These are phyloP conservation scores for Diddensiella transvaalensis DNA, from an alignment of 805 yeast species.

Conservation along the genomic window DNA sequence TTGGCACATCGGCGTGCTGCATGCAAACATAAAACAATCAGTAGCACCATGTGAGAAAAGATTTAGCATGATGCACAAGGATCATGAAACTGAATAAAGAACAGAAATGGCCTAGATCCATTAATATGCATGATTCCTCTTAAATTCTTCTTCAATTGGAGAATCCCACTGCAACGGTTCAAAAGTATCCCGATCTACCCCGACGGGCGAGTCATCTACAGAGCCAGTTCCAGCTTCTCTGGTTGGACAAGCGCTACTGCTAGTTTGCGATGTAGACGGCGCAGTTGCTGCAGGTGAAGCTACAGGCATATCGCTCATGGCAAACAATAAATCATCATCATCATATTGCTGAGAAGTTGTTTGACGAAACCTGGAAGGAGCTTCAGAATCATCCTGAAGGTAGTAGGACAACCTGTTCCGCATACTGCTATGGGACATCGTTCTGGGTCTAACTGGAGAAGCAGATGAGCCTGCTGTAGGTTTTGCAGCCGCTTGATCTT, in stretches of 20 bases:
- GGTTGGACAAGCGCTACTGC: not conserved
- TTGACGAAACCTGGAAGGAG: not conserved
- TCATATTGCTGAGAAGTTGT: slow-evolving; percentile 20
- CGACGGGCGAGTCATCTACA: not conserved
- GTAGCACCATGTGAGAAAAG: too few relatives aligned
- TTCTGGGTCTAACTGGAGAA: not conserved
- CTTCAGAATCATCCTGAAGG: slow-evolving; percentile 11
- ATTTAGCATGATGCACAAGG: too few relatives aligned
- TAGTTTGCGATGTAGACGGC: not conserved
- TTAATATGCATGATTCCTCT: too few relatives aligned
- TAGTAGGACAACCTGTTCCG: slow-evolving; percentile 16
- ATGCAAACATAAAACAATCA: too few relatives aligned
- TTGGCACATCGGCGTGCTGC: too few relatives aligned
- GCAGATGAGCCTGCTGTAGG: not conserved
- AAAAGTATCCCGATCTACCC: not conserved
- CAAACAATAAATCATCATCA: slow-evolving; percentile 37
- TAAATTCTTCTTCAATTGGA: too few relatives aligned
- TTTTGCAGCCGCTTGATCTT: slow-evolving; percentile 1
- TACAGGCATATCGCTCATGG: slow-evolving; percentile 38
- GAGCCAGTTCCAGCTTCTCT: not conserved
- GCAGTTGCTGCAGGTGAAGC: slow-evolving; percentile 1
- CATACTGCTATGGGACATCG: slow-evolving; percentile 1
- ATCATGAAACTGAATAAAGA: too few relatives aligned
- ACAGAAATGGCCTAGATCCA: too few relatives aligned
- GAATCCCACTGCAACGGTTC: slow-evolving; percentile 7